A percentile compares a stretch with the other conserved stretches of the same genome.
Evolutionary conservation across 208 protist genomes (phyloP).

Genomic region (Crithidia sp.): DNA sequence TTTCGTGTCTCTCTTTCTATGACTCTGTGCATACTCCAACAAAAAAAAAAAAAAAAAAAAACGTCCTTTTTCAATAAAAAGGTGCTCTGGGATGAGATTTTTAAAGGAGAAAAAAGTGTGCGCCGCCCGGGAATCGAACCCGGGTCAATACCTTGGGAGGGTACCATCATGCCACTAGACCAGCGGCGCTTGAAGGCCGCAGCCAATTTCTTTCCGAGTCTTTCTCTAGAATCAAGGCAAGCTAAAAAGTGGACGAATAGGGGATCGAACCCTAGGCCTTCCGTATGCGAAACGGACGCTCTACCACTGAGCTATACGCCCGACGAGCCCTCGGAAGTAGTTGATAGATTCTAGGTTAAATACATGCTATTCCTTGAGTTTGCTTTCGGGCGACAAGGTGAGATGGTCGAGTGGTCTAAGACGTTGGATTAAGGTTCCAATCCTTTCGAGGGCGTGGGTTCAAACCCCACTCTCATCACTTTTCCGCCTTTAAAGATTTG

Average conservation of each 20-base stretch:
- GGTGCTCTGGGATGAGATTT: neutral
- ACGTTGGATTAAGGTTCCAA: constrained; percentile 76
- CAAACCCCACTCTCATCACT: constrained; percentile 73
- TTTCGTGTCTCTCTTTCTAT: neutral
- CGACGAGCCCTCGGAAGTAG: neutral
- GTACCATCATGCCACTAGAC: constrained; percentile 94
- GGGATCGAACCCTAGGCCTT: constrained; percentile 73
- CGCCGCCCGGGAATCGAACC: constrained; percentile 92
- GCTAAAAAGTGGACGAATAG: constrained; percentile 56
- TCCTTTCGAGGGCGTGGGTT: constrained; percentile 75
- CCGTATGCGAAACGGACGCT: constrained; percentile 82
- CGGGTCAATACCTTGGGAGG: constrained; percentile 93
- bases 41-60: neutral
- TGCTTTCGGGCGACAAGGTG: constrained; percentile 25
- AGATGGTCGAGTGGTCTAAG: constrained; percentile 78
- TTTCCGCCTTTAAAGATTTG: constrained; percentile 19
- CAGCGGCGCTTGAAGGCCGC: constrained; percentile 57
- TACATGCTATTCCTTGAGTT: neutral
- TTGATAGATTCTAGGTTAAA: neutral
- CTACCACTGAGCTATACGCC: constrained; percentile 82
- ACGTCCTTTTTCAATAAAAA: constrained; percentile 1
- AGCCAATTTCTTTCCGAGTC: neutral
- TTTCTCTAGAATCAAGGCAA: neutral
- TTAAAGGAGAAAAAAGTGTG: constrained; percentile 35
- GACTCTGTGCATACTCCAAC: too few relatives aligned